A percentile compares a stretch with the other conserved stretches of the same genome.
Conservation (phyloP, 1,284 basidiomycete genomes). For the Trichosporon inkin region DNA sequence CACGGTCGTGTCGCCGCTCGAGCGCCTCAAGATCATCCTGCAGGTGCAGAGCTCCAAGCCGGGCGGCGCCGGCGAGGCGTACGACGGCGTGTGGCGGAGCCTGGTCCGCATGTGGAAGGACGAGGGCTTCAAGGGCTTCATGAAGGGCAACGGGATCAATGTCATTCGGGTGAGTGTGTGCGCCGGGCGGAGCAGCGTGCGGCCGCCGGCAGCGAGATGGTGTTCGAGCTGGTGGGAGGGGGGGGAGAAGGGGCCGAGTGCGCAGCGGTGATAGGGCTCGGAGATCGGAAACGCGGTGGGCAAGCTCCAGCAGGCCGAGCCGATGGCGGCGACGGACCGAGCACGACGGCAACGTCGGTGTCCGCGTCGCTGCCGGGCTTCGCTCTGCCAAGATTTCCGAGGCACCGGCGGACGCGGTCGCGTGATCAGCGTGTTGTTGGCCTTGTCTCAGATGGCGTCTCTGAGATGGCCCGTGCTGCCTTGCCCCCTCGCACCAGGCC, state of each 20-base stretch:
- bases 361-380: no score
- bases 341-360: no score
- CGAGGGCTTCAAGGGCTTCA: conserved; percentile 85
- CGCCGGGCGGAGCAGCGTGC: neutral
- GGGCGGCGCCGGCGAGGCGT: conserved; percentile 58
- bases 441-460: no score
- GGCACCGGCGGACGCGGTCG: neutral
- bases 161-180: conserved; percentile 62
- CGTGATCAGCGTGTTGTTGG: no score
- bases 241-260: no score
- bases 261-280: no score
- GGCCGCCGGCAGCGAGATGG: neutral
- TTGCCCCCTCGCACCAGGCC: neutral
- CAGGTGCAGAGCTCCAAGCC: conserved; percentile 61
- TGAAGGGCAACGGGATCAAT: conserved; percentile 82
- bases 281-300: no score
- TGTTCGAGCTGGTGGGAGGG: neutral
- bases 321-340: no score
- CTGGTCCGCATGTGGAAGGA: conserved; percentile 81
- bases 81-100: conserved; percentile 76
- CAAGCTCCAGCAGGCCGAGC: no score
- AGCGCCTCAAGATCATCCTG: conserved; percentile 93
- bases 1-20: conserved; percentile 86
- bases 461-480: no score
- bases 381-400: neutral